Conservation (phyloP, 176 grass and related monocot species). For the Bromus sterilis region DNA sequence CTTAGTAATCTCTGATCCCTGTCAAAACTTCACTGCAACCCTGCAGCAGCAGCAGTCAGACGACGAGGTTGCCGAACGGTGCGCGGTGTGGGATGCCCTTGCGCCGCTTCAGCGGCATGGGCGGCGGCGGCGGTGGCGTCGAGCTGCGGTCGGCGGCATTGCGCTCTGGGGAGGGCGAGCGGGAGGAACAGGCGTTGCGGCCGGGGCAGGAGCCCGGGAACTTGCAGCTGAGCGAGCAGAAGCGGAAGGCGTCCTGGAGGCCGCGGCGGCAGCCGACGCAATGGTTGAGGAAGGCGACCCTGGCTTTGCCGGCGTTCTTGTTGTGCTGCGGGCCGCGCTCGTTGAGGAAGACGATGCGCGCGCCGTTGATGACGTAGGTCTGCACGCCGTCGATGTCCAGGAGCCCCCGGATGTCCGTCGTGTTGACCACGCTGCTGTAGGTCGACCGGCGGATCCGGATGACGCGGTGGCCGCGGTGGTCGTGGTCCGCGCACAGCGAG, state of each 20-base stretch:
- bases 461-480: conserved; percentile 48
- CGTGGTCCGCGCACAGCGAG: conserved; percentile 56
- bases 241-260: conserved; percentile 87
- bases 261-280: conserved; percentile 80
- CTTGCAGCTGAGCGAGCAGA: conserved; percentile 99
- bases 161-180: conserved; percentile 1
- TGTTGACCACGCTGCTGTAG: conserved; percentile 84
- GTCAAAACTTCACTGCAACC: conserved; percentile 4
- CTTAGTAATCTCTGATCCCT: conserved; percentile 5
- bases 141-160: conserved; percentile 35
- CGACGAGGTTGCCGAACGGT: conserved; percentile 73
- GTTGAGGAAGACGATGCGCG: conserved; percentile 93
- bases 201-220: conserved; percentile 14
- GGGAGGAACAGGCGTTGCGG: not conserved
- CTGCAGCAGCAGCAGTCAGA: not conserved
- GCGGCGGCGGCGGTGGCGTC: conserved; percentile 44
- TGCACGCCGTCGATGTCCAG: conserved; percentile 86
- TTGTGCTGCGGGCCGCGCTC: conserved; percentile 66
- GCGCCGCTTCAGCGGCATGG: conserved; percentile 50
- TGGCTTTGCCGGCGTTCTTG: conserved; percentile 28
- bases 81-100: conserved; percentile 80
- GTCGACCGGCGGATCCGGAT: conserved; percentile 84
- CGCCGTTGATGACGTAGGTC: conserved; percentile 97
- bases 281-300: conserved; percentile 36
- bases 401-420: conserved; percentile 68